Evolutionary conservation across 2,329 filamentous ascomycete species (phyloP), one percentile per base, ranked within the genome.

Genomic region (Stachybotrys elegans): DNA sequence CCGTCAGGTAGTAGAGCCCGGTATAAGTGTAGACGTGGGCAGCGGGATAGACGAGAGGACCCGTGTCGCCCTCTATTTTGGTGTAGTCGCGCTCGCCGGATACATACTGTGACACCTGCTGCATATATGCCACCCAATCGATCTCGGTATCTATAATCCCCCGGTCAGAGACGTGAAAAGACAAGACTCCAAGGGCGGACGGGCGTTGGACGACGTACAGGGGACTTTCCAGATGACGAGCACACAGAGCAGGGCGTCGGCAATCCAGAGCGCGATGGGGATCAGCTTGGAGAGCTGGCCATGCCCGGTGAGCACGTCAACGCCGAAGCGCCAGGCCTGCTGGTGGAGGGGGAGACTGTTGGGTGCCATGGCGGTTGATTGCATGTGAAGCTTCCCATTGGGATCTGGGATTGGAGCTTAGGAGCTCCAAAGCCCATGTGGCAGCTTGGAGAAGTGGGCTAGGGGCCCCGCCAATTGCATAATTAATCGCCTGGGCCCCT

Each of bases 111-210:
- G 78, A 69, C 36, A 97, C 76, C 59, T 98, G 93, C 62, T 96
- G 79, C 91, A 98, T 97, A 66, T 98, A 98, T 1, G 93, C 89
- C 47, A 77, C 78, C 92, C 92, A 98, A 68, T 98, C 93, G 59
- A 98, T 98, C 66, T 98, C 93, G 35, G 93, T 98, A 63, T 98
- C 93, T 76, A 53, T 35, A 39, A 36, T n/a, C n/a, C n/a, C n/a
- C n/a, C n/a, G n/a, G n/a, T n/a, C n/a, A n/a, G n/a, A n/a, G n/a
- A n/a, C n/a, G n/a, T n/a, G n/a, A n/a, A n/a, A n/a, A n/a, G n/a
- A n/a, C n/a, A n/a, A n/a, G n/a, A n/a, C n/a, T n/a, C n/a, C n/a
- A n/a, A n/a, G n/a, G n/a, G n/a, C n/a, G n/a, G n/a, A n/a, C n/a
- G n/a, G n/a, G n/a, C 39, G 6, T 5, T 25, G 21, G 41, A 20